Evolutionary conservation across 2,329 filamentous ascomycete species (phyloP).

Genomic region (Ceratocystis cacaofunesta): DNA sequence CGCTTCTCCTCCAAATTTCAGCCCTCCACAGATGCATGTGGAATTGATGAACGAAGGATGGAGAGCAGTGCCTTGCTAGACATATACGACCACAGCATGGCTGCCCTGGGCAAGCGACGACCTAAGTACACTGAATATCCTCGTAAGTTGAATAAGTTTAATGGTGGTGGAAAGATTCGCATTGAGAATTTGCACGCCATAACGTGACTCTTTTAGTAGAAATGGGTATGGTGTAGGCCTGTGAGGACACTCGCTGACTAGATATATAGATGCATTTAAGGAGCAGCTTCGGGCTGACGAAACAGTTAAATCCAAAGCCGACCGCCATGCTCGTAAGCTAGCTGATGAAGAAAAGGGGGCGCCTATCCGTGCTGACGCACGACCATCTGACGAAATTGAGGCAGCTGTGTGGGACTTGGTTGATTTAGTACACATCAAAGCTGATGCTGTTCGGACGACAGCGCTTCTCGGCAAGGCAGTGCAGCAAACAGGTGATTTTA

Average conservation of each 20-base stretch:
- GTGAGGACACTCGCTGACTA: constrained; percentile 5
- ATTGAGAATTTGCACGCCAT: too few relatives aligned
- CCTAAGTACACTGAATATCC: constrained; percentile 35
- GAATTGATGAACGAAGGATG: constrained; percentile 29
- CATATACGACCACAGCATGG: constrained; percentile 31
- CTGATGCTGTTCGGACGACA: constrained; percentile 26
- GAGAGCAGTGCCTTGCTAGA: constrained; percentile 29
- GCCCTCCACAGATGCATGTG: constrained; percentile 27
- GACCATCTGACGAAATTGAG: constrained; percentile 32
- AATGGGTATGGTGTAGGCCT: too few relatives aligned
- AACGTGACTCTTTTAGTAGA: too few relatives aligned
- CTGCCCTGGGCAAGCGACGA: constrained; percentile 28
- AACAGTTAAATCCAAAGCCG: constrained; percentile 31
- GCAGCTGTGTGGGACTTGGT: constrained; percentile 40
- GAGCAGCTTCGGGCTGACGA: constrained; percentile 34
- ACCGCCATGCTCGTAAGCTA: constrained; percentile 32
- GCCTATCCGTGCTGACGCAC: constrained; percentile 29
- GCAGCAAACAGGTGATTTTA: constrained; percentile 35
- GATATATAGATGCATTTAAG: constrained; percentile 28
- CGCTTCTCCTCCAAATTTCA: constrained; percentile 29
- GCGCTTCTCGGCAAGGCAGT: constrained; percentile 33
- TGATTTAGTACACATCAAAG: constrained; percentile 35
- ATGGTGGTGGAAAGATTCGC: not conserved
- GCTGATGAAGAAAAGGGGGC: constrained; percentile 28
- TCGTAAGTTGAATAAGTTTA: constrained; percentile 21